phyloP scores from a whole-genome alignment of 441 rosid genomes.

The Croton setiger region DNA sequence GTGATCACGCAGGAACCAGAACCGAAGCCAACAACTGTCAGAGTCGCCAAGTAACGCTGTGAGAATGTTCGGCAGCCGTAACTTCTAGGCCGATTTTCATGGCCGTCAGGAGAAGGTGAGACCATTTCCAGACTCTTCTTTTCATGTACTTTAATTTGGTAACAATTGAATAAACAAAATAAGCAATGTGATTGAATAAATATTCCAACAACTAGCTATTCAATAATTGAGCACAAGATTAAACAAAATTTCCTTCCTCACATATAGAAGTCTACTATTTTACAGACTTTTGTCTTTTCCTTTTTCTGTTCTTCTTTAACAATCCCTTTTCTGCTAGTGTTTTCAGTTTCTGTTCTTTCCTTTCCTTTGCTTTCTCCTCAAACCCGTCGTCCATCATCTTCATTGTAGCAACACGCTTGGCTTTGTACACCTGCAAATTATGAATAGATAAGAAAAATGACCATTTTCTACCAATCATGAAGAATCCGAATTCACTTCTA shows the following conservation, averaged over 20 bases:
- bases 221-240: too few species aligned
- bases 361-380: constrained; percentile 70
- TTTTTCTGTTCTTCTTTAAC: constrained; percentile 45
- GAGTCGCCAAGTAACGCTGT: too few species aligned
- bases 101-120: too few species aligned
- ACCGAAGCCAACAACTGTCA: too few species aligned
- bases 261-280: not conserved
- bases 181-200: not conserved
- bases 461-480: not conserved
- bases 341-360: constrained; percentile 62
- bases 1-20: too few species aligned
- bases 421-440: constrained; percentile 67
- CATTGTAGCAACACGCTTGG: constrained; percentile 78
- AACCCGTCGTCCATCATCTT: constrained; percentile 87
- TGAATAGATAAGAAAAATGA: not conserved
- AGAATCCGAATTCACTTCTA: not conserved
- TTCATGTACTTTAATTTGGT: too few species aligned
- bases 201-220: not conserved
- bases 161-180: too few species aligned
- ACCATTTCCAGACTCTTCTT: too few species aligned
- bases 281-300: constrained; percentile 22
- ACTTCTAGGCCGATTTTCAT: too few species aligned
- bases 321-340: constrained; percentile 63
- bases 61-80: too few species aligned
- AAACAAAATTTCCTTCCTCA: not conserved